Percentiles rank a stretch among this genome's conserved stretches.
phyloP scores from a whole-genome alignment of 2,329 filamentous ascomycete genomes.

The Ophiostoma novo-ulmi region DNA sequence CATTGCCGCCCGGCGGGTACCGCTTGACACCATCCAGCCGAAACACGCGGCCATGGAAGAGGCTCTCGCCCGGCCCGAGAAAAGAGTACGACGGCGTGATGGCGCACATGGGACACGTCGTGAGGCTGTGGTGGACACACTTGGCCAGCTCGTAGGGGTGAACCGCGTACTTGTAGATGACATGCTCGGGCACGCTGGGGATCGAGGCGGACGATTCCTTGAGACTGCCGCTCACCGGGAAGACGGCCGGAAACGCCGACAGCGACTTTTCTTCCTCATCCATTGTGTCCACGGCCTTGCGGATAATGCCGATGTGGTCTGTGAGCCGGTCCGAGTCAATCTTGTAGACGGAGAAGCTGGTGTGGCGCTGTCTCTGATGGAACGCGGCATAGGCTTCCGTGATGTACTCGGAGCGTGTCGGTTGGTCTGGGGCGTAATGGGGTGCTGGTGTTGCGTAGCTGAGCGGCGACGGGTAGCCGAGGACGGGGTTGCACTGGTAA shows the following conservation, averaged over 20 bases:
- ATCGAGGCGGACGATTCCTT: neutral
- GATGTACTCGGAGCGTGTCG: constrained; percentile 14
- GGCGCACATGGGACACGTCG: constrained; percentile 23
- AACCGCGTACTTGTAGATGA: constrained; percentile 20
- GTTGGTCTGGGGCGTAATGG: neutral
- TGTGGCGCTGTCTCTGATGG: neutral
- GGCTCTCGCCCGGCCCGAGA: constrained; percentile 18
- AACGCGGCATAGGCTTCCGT: constrained; percentile 13
- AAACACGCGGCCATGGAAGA: neutral
- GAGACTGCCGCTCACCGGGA: constrained; percentile 12
- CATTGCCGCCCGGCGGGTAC: neutral
- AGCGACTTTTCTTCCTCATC: neutral
- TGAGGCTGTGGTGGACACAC: constrained; percentile 19
- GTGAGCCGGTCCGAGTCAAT: neutral
- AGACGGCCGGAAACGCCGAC: constrained; percentile 6
- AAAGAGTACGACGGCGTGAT: constrained; percentile 21
- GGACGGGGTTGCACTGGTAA: neutral
- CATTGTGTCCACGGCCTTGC: neutral
- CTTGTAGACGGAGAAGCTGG: neutral
- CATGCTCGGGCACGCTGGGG: constrained; percentile 16
- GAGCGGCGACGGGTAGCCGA: neutral
- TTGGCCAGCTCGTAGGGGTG: neutral
- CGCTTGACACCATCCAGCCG: neutral
- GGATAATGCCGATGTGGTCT: neutral
- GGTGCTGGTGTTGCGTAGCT: too few relatives aligned